phyloP scores from a whole-genome alignment of 768 basidiomycete genomes.

The Tephrocybe sp. region DNA sequence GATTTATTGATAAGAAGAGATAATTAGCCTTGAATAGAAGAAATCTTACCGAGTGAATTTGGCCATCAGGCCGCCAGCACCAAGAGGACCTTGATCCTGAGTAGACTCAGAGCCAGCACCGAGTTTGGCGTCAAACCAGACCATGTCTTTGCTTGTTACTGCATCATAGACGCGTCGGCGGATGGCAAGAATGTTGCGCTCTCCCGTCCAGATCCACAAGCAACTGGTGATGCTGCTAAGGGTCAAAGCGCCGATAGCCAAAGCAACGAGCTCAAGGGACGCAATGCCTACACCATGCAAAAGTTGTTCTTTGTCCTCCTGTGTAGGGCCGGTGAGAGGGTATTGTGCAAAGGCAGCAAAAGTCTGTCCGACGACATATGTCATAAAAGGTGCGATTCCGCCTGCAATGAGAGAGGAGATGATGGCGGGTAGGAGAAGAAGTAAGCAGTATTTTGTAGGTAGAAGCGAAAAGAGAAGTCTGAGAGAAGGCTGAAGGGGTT shows the following conservation, averaged over 20 bases:
- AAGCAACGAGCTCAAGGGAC: slow-evolving; percentile 62
- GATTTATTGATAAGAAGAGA: slow-evolving; percentile 1
- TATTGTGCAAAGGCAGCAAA: slow-evolving; percentile 74
- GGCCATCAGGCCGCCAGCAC: slow-evolving; percentile 91
- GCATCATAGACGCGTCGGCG: slow-evolving; percentile 66
- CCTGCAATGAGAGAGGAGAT: slow-evolving; percentile 62
- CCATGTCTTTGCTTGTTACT: slow-evolving; percentile 69
- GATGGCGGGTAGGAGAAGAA: slow-evolving; percentile 64
- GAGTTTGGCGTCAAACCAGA: slow-evolving; percentile 90
- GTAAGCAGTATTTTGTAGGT: slow-evolving; percentile 50
- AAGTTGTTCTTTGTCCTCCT: slow-evolving; percentile 45
- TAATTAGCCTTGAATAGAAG: not conserved
- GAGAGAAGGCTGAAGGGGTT: slow-evolving; percentile 22
- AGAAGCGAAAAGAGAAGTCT: slow-evolving; percentile 64
- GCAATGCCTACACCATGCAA: slow-evolving; percentile 56
- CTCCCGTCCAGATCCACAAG: slow-evolving; percentile 88
- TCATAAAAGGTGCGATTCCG: slow-evolving; percentile 85
- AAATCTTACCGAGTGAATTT: slow-evolving; percentile 74
- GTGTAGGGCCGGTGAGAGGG: slow-evolving; percentile 28
- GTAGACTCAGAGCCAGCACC: slow-evolving; percentile 44
- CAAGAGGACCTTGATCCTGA: slow-evolving; percentile 50
- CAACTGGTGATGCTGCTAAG: slow-evolving; percentile 73
- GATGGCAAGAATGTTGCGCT: slow-evolving; percentile 69
- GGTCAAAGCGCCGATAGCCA: slow-evolving; percentile 63
- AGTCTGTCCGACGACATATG: slow-evolving; percentile 70